Base-by-base conservation (phyloP, 2,329 filamentous ascomycete genomes). In the Colletotrichum truncatum region DNA sequence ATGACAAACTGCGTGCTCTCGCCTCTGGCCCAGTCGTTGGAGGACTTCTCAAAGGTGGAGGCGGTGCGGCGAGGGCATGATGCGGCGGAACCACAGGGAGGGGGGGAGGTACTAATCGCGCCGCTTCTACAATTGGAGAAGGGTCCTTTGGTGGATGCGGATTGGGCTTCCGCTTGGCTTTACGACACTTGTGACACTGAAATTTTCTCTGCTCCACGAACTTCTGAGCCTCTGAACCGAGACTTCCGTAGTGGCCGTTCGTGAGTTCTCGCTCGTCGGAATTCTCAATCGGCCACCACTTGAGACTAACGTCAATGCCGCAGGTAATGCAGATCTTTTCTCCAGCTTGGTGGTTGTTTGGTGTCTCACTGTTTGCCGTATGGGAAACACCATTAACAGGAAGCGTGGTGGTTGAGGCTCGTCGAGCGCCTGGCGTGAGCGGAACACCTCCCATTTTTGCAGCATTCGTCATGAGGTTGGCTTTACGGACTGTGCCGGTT, bases 401-500 rank as follows among this genome's bases (percentile, higher is more conserved):
- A 32, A 77, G 65, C 2, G 82, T 82, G 25, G 82, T 84, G 2
- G 85, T 85, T 25, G 90, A 91, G 16, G 83, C 78, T 66, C 88
- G 85, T 61, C 89, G 82, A 70, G 85, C 82, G 25, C 77, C 73
- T 64, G 79, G 75, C 53, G 67, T 77, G 71, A 77, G 30, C 34
- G 64, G 52, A 28, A 64, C 73, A 30, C 75, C 73, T 3, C 79
- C 77, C 72, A 78, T 79, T 74, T 90, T 93, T 11, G 87, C 86
- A 26, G 87, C 88, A 53, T 87, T 85, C 61, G 87, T 88, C 73
- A 91, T 87, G 41, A 96, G 85, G 64, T 93, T 96, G 21, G 96
- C 95, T 78, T 97, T 98, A 58, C 96, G 91, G 21, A 96, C 93
- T 16, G 95, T 98, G 26, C 96, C 96, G 3, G 94, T 98, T 71